Base-by-base conservation (phyloP, 2,329 filamentous ascomycete genomes). In the Thermothelomyces thermophilus region DNA sequence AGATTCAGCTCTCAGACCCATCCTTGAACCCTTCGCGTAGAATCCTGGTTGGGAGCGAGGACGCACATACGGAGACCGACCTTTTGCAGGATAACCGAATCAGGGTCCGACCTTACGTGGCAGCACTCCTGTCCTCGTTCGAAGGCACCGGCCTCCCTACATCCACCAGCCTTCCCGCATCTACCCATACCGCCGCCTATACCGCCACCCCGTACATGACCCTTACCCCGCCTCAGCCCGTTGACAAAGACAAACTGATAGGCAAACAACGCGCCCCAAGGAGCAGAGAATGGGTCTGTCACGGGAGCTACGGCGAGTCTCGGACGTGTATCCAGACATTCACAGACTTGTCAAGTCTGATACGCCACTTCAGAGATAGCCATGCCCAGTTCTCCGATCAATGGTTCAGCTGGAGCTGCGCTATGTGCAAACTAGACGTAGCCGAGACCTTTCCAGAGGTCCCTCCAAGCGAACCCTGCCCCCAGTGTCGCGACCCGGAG, bases 201-300 rank as follows among this genome's bases (percentile, higher is more conserved):
- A 26, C 24, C 24, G 9, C 24, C 5, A 26, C 24, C 24, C 24
- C 9, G 5, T 26, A 26, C 9, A 26, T 9, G 24, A 9, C 5
- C 24, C 9, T 9, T 9, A 26, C 24, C 5, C 24, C 24, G 9
- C 24, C 5, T 9, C 24, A 26, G 24, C 5, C 24, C 24, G 9
- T 5, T 26, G 17, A 17, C 10, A 5, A 22, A 13, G 17, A 4
- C n/a, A 24, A 30, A 14, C 35, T 37, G 2, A 51, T 58, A 20
- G 53, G 53, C 9, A 55, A 36, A 37, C 6, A 36, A 37, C 6
- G 47, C 26, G n/a, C 16, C 6, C n/a, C 11, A 1, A 0, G 5
- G 1, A 36, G n/a, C 31, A 7, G 39, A 19, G 9, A 24, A 30
- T 58, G 56, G 56, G 28, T 39, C 2, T 58, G 56, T 31, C 13